Evolutionary conservation across 2,329 filamentous ascomycete species (phyloP), one percentile per base, ranked within the genome.

Genomic region (Penicillium sumatraense): DNA sequence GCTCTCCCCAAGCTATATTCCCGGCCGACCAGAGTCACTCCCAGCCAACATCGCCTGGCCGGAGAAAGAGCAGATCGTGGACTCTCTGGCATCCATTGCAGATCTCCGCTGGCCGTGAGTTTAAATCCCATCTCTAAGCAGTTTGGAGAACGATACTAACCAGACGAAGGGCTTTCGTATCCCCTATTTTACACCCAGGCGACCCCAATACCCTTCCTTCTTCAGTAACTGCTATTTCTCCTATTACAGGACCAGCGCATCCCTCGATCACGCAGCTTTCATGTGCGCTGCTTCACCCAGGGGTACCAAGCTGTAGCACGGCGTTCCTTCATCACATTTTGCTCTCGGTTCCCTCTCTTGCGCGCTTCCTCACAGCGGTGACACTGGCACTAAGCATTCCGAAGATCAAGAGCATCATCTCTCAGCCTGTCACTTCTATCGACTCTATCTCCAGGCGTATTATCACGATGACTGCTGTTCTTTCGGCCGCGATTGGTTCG

Each of bases 321-420:
- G 96, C 91, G 3, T 96, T 93, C 71, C 78, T 97, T 42, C 90
- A 90, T 57, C 96, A 95, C 75, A 93, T 90, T 84, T 85, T 96
- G 54, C 84, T 86, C 52, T 88, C 91, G 1, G 95, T 96, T 73
- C 92, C 93, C 0, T 81, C 84, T 1, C 79, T 96, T 24, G 86
- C 89, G 6, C 89, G 90, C 56, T 85, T 95, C 78, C 58, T 77
- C 16, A 83, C 92, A 3, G 72, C 91, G 38, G 74, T 95, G 65
- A 92, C 91, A 73, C 62, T 79, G n/a, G 70, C 69, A 1, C 80
- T 95, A 62, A 82, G 91, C 51, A 73, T 96, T 8, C 84, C 90
- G 1, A 83, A 83, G 21, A 86, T 90, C 75, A 86, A 85, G 59
- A 71, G 79, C 2, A 82, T 96, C 41, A 83, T 95, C 68, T 78